Evolutionary conservation across 805 yeast genomes (phyloP), one percentile per base, ranked within the genome.

Genomic region (Yarrowia phangngaensis): DNA sequence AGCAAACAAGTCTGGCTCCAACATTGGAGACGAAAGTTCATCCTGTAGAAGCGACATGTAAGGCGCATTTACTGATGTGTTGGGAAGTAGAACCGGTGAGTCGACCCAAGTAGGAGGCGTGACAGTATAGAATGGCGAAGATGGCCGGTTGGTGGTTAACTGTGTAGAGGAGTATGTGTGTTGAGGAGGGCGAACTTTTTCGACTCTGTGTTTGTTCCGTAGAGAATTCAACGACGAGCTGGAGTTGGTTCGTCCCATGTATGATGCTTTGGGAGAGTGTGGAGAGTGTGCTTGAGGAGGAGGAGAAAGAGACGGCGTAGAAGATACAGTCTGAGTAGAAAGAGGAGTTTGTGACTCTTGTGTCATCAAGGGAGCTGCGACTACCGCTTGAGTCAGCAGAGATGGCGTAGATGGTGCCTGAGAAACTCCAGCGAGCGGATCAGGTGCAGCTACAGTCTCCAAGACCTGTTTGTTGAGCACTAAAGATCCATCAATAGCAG

Each of bases 401-500:
- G n/a, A n/a, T n/a, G n/a, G n/a, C n/a, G n/a, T n/a, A n/a, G n/a
- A n/a, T 22, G 24, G 24, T 7, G 24, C 24, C 9, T 22, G 9
- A 8, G 24, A 9, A 22, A 7, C 24, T 22, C 24, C 9, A 9
- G 24, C 24, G 24, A 22, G 24, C 7, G 24, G 24, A 9, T 7
- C 9, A 7, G 9, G 24, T 7, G 24, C 24, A 9, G 9, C 24
- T 7, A 8, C 24, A 20, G 15, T 31, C 19, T 28, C 50, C 4
- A 34, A 13, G 3, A 33, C 52, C 8, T 29, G 28, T 28, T 23
- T 20, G 47, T 41, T 27, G 24, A 30, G 17, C 22, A 26, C 26
- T 22, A 48, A 24, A 26, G 38, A 51, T n/a, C 51, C 55, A 35
- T 54, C 53, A 40, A 55, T 43, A 22, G 60, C 48, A 2, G 35